Base-by-base conservation (phyloP, 2,329 filamentous ascomycete species). In the Dichotomopilus funicola region DNA sequence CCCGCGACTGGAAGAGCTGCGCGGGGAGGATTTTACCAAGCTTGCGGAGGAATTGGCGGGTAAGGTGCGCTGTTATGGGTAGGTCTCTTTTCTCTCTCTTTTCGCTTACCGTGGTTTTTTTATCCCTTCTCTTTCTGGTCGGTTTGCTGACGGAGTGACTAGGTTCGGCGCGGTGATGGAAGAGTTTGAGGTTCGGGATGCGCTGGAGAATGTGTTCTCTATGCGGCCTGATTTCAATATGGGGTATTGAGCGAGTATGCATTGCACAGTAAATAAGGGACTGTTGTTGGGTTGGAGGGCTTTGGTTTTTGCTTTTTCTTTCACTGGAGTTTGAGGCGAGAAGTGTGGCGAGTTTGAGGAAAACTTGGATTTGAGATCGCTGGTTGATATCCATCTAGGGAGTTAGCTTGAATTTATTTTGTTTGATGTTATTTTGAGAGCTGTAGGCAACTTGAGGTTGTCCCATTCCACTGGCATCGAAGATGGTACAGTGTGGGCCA, bases 61-160 rank as follows among this genome's bases (percentile, higher is more conserved):
- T 55, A 96, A 96, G 73, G 85, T 96, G 56, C 82, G 91, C 60
- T 97, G 94, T 70, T 96, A 96, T 71, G 94, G 94, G 88, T 92
- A 74, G 66, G 86, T 79, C n/a, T 79, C n/a, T 35, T 6, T 33
- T 47, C n/a, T 33, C 44, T n/a, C 9, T 55, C 57, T 13, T 38
- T 49, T 50, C 35, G 45, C 2, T 27, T 27, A 27, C 19, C 19
- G 19, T 27, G 19, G 19, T 27, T 27, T 27, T 27, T 27, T 27
- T 27, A 3, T 2, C 3, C 19, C 19, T 27, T 27, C 19, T 27
- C 19, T 27, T 3, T 2, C 2, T 27, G 19, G 19, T 27, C 19
- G 19, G 19, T 27, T 27, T 46, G 34, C 6, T 43, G 10, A 51
- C 60, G 12, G 6, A 51, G 12, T 13, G 6, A 49, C 1, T 61